Evolutionary conservation across 176 grass and related monocot species (phyloP).

Genomic region (Pharus latifolius): DNA sequence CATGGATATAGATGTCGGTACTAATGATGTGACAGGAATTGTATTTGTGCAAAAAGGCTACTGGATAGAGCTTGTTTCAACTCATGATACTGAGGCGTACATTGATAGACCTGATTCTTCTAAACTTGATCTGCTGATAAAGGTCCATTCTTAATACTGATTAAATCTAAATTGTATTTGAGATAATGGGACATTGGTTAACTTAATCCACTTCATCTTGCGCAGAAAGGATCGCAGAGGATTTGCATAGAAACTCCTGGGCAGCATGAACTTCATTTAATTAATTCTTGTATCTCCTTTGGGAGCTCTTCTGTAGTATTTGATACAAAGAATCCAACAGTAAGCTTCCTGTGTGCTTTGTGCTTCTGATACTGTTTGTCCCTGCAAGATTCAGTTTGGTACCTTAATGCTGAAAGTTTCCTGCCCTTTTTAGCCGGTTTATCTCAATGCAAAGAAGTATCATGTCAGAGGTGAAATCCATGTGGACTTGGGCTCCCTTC

Average conservation of each 20-base stretch:
- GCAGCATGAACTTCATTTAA: conserved; percentile 78
- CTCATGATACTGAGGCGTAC: conserved; percentile 76
- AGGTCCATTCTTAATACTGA: conserved; percentile 31
- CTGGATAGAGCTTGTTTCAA: conserved; percentile 72
- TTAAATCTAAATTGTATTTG: conserved; percentile 9
- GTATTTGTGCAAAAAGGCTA: conserved; percentile 89
- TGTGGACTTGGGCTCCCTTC: conserved; percentile 38
- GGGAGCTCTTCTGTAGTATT: conserved; percentile 51
- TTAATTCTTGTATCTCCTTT: conserved; percentile 90
- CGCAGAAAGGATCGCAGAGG: conserved; percentile 82
- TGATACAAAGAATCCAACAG: conserved; percentile 51
- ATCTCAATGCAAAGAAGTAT: conserved; percentile 84
- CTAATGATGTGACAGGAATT: conserved; percentile 71
- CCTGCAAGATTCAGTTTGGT: background rate
- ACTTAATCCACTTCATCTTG: conserved; percentile 2
- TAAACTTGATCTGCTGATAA: conserved; percentile 66
- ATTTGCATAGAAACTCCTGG: conserved; percentile 74
- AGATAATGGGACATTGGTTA: background rate
- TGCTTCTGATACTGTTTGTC: conserved; percentile 12
- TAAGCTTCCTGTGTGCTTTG: conserved; percentile 17
- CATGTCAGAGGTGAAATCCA: conserved; percentile 87
- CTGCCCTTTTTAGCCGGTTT: conserved; percentile 48
- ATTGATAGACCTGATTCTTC: conserved; percentile 68
- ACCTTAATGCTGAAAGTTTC: conserved; percentile 22
- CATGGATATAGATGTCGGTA: conserved; percentile 66